Base-by-base conservation (phyloP, 2,329 filamentous ascomycete species). In the Verticillium longisporum region DNA sequence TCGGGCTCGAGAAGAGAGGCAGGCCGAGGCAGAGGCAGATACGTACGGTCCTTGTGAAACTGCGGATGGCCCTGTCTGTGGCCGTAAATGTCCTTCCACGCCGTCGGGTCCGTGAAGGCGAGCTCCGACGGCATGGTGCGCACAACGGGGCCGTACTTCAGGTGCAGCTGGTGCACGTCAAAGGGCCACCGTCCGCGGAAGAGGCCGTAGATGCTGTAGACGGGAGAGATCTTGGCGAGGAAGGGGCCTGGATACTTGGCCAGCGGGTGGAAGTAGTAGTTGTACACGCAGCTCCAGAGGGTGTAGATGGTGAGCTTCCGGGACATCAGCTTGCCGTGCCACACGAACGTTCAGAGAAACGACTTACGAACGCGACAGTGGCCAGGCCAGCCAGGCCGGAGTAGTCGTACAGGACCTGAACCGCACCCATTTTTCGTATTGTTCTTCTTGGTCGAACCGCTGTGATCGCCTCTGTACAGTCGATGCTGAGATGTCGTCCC, bases 181-280 rank as follows among this genome's bases (percentile, higher is more conserved):
- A 61, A 61, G 18, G 60, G 60, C 60, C 60, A 61, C 14, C 60
- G 36, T n/a, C 60, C 60, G 4, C 60, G 60, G 57, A 61, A 61
- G 32, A 61, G 33, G 3, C 57, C 60, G 26, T 41, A 61, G 21
- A 61, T 61, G 32, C 60, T 60, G 26, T 61, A 61, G 15, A 61
- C 60, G 15, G 57, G 57, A 34, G 61, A 62, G 55, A 62, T 62
- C 45, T 55, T 62, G 4, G 61, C 61, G 11, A 60, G 55, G 36
- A 62, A 58, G 9, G 69, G 69, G 21, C 69, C 69, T 9, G 69
- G 69, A 55, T 66, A 70, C 45, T 66, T 64, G 45, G 65, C 62
- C 34, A 73, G 65, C 9, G 70, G 70, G 62, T 74, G 71, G 60
- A 73, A 67, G 64, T 68, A 73, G 36, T 71, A 60, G 61, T 71